Evolutionary conservation across 2,329 filamentous ascomycete species (phyloP).

Genomic region (Colletotrichum acutatum): DNA sequence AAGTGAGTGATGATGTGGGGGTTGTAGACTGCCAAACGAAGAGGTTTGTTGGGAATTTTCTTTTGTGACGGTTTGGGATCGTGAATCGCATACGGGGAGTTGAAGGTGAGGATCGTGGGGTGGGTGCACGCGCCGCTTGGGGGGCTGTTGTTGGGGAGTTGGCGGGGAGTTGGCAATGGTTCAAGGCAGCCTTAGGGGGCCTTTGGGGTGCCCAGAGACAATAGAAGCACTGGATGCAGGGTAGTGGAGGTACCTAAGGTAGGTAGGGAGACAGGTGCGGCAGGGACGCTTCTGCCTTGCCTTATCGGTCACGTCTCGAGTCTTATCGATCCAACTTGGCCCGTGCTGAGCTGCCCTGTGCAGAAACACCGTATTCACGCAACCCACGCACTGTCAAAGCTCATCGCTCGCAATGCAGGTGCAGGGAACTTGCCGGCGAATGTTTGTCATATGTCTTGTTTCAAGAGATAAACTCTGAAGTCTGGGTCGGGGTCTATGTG

Average conservation of each 20-base stretch:
- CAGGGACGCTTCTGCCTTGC: neutral
- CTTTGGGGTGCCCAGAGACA: too few relatives aligned
- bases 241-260: neutral
- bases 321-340: neutral
- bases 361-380: neutral
- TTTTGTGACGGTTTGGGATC: too few relatives aligned
- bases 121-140: too few relatives aligned
- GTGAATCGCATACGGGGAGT: too few relatives aligned
- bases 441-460: slow-evolving; percentile 11
- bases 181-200: too few relatives aligned
- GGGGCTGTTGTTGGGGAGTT: too few relatives aligned
- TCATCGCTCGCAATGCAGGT: neutral
- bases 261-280: neutral
- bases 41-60: neutral
- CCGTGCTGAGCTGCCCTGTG: neutral
- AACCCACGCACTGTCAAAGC: neutral
- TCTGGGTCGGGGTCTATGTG: neutral
- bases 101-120: too few relatives aligned
- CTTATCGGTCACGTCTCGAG: neutral
- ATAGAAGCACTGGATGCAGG: too few relatives aligned
- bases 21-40: neutral
- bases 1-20: neutral
- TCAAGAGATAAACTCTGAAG: slow-evolving; percentile 1
- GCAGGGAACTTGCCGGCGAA: neutral
- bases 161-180: too few relatives aligned